Evolutionary conservation across 2,329 filamentous ascomycete species (phyloP).

Genomic region (Exophiala dermatitidis): DNA sequence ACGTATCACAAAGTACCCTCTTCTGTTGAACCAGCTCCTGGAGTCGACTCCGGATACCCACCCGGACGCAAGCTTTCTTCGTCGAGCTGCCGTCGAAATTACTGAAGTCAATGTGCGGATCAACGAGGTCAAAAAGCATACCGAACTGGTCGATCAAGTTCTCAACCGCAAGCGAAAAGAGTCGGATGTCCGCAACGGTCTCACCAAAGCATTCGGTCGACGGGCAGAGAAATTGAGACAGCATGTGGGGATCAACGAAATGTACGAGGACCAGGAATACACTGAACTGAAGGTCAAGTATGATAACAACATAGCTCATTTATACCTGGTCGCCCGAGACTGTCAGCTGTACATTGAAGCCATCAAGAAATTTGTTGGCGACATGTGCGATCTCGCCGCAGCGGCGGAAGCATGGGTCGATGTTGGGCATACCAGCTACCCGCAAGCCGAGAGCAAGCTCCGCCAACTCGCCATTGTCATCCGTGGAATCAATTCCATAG

Average conservation of each 20-base stretch:
- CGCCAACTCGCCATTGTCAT: slow-evolving; percentile 82
- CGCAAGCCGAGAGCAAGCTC: slow-evolving; percentile 91
- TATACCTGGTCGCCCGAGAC: slow-evolving; percentile 87
- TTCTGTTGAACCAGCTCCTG: slow-evolving; percentile 72
- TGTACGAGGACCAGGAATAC: slow-evolving; percentile 75
- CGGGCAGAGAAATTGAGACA: slow-evolving; percentile 77
- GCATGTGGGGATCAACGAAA: slow-evolving; percentile 56
- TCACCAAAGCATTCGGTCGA: slow-evolving; percentile 84
- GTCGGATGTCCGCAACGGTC: slow-evolving; percentile 73
- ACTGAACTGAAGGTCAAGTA: slow-evolving; percentile 76
- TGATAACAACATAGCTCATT: slow-evolving; percentile 80
- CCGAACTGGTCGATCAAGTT: slow-evolving; percentile 84
- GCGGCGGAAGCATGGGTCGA: slow-evolving; percentile 79
- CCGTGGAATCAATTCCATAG: slow-evolving; percentile 74
- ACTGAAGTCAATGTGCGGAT: slow-evolving; percentile 60
- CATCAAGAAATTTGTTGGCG: slow-evolving; percentile 68
- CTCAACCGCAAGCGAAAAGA: slow-evolving; percentile 78
- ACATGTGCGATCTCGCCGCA: slow-evolving; percentile 70
- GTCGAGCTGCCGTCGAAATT: slow-evolving; percentile 64
- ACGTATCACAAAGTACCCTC: slow-evolving; percentile 85
- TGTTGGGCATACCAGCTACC: slow-evolving; percentile 59
- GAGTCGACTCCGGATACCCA: slow-evolving; percentile 74
- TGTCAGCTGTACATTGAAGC: slow-evolving; percentile 89
- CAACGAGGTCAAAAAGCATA: slow-evolving; percentile 92
- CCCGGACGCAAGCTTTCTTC: slow-evolving; percentile 67